Base-by-base conservation (phyloP, 306 rosid genomes). In the Castanospermum australe region DNA sequence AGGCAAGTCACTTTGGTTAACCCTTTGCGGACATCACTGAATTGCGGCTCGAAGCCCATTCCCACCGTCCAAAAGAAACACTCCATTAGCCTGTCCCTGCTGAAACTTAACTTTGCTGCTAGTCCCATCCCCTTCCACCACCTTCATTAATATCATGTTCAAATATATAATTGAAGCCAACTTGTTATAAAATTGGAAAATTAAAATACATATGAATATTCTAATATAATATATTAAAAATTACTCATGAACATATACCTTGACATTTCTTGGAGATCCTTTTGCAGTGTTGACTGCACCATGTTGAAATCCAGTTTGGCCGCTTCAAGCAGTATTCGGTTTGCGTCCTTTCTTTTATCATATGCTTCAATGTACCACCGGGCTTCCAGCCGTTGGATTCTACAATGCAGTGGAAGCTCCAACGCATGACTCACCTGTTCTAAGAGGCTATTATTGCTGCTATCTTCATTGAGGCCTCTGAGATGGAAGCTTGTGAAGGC, bases 71-170 rank as follows among this genome's bases (percentile, higher is more conserved):
- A 82, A 72, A 88, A 78, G 81, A 71, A 86, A 51, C 88, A 86
- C 28, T 92, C 94, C 87, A 84, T 73, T 12, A 88, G 6, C 24
- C 92, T 85, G 18, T 92, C 92, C 21, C 89, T 63, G 3, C 78
- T 61, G 76, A 88, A 92, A 75, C 80, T 81, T 61, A 88, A 82
- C 60, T 75, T 86, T 18, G 86, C 5, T 8, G 89, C 78, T n/a
- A 92, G 72, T 15, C 89, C 87, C 82, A 80, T 41, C 1, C 35
- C 76, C 32, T 45, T 80, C 92, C 94, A 88, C 97, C 94, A 89
- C 76, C 97, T 88, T 38, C 38, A 56, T 8, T 8, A 1, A 1
- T 18, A 75, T n/a, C n/a, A n/a, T 17, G 39, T 25, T 21, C 10
- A 28, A 69, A 15, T 8, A 56, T 22, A 56, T 56, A 64, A 42